phyloP scores from a whole-genome alignment of 2,329 filamentous ascomycete genomes.

The Grosmannia penicillata region DNA sequence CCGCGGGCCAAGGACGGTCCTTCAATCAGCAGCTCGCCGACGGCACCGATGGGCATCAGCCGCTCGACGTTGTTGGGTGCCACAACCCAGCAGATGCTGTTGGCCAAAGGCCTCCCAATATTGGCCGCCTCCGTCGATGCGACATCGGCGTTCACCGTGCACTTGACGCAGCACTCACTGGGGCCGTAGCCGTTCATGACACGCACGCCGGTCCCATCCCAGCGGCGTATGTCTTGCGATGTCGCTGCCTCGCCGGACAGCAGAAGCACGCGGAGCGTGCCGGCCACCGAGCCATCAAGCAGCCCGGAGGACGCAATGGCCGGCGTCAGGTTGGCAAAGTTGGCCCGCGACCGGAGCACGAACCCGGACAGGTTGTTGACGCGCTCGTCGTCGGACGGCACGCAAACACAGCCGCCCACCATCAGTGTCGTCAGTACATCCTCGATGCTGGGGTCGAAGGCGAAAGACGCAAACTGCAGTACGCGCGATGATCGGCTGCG shows the following conservation, averaged over 20 bases:
- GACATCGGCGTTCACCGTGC: no score
- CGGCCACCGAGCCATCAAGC: no score
- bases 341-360: background rate
- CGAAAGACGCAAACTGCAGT: conserved; percentile 41
- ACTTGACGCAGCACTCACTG: conserved; percentile 26
- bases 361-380: background rate
- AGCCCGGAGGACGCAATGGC: no score
- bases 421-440: conserved; percentile 40
- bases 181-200: conserved; percentile 37
- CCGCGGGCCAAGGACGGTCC: conserved; percentile 32
- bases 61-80: conserved; percentile 33
- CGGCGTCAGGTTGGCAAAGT: conserved; percentile 23
- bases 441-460: conserved; percentile 36
- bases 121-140: no score
- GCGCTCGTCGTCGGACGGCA: background rate
- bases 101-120: conserved; percentile 28
- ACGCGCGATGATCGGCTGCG: conserved; percentile 38
- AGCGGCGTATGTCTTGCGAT: conserved; percentile 32
- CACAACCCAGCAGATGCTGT: conserved; percentile 36
- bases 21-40: conserved; percentile 46
- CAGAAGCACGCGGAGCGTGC: no score
- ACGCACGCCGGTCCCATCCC: conserved; percentile 27
- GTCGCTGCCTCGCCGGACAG: conserved; percentile 19
- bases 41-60: conserved; percentile 35
- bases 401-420: conserved; percentile 41